phyloP scores from a whole-genome alignment of 306 rosid genomes.

The Citrullus mucosospermus region DNA sequence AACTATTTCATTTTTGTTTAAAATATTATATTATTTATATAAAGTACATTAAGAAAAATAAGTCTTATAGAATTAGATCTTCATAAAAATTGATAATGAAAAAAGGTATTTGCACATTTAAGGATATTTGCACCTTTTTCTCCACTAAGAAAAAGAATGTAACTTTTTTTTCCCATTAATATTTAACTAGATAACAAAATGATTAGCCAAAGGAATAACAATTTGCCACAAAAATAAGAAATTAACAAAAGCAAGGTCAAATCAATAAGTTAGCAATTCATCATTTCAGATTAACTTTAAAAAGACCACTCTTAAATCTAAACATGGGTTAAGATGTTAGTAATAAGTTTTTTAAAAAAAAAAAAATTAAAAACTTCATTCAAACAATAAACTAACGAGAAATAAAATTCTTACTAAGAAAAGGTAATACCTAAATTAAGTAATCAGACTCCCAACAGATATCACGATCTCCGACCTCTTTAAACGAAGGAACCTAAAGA shows the following conservation, averaged over 20 bases:
- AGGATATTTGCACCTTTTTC: not conserved
- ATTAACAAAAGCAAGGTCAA: not conserved
- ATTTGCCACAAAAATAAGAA: not conserved
- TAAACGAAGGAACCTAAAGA: too few relatives aligned
- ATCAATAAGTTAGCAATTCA: not conserved
- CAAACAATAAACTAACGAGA: too few relatives aligned
- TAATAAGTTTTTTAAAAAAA: too few relatives aligned
- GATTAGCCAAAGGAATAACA: not conserved
- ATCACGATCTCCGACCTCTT: too few relatives aligned
- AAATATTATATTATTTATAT: not conserved
- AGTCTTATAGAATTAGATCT: not conserved
- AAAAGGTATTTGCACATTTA: not conserved
- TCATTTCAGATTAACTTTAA: not conserved
- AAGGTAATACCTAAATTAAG: too few relatives aligned
- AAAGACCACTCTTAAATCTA: not conserved
- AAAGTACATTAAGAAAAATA: not conserved
- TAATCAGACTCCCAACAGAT: too few relatives aligned
- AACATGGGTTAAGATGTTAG: not conserved
- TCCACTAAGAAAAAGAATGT: not conserved
- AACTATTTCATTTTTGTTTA: not conserved
- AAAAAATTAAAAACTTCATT: too few relatives aligned
- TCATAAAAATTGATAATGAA: not conserved
- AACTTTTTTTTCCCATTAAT: not conserved
- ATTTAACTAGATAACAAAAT: not conserved
- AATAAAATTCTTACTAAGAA: too few relatives aligned